Percentiles rank a stretch among this genome's conserved stretches.
These are phyloP conservation scores for Plasmodium fragile DNA, from an alignment of 169 alveolate species.

Conservation along the genomic window DNA sequence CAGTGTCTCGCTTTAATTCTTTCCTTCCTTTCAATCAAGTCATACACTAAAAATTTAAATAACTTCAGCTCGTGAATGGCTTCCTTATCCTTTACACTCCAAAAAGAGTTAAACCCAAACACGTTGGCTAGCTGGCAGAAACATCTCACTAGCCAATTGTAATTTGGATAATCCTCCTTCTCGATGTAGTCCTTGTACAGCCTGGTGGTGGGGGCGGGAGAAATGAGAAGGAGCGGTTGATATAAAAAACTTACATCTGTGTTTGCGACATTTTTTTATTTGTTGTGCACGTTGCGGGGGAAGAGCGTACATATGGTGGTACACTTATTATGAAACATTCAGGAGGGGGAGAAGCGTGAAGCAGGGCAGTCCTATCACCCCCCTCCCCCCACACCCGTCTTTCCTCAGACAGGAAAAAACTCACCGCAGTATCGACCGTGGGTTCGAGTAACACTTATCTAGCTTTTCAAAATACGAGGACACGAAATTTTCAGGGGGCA, in stretches of 20 bases:
- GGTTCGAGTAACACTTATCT: constrained; percentile 85
- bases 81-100: constrained; percentile 87
- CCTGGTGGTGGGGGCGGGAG: constrained; percentile 40
- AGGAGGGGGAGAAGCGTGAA: background rate
- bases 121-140: constrained; percentile 90
- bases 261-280: background rate
- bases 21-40: constrained; percentile 83
- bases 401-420: background rate
- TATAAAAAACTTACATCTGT: background rate
- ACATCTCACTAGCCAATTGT: constrained; percentile 90
- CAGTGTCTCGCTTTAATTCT: constrained; percentile 83
- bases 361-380: background rate
- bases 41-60: constrained; percentile 87
- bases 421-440: constrained; percentile 85
- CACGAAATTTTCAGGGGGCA: constrained; percentile 85
- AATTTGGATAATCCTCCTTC: constrained; percentile 87
- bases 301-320: too few species aligned
- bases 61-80: constrained; percentile 82
- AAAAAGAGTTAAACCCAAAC: constrained; percentile 90
- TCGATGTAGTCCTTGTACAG: constrained; percentile 86
- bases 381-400: background rate
- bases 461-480: constrained; percentile 82
- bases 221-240: background rate
- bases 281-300: background rate
- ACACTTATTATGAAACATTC: too few species aligned